Percentiles rank a stretch among this genome's conserved stretches.
These are phyloP conservation scores for Monosporascus sp. DNA, from an alignment of 2,329 filamentous ascomycete genomes.

Conservation along the genomic window DNA sequence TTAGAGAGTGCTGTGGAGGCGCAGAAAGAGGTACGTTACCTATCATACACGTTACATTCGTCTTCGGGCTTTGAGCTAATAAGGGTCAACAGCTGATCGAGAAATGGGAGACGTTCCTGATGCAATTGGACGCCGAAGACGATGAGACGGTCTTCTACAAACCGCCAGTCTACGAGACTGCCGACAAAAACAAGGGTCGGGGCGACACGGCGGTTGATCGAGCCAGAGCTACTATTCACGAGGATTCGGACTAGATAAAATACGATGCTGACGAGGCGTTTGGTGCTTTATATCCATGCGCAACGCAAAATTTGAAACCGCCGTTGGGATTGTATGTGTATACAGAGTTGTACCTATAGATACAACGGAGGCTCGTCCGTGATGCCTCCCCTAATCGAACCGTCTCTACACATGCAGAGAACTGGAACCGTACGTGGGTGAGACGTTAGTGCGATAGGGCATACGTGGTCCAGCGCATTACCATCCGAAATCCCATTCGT, in stretches of 20 bases:
- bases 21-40: slow-evolving; percentile 80
- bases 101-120: slow-evolving; percentile 96
- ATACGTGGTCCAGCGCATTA: too few relatives aligned
- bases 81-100: slow-evolving; percentile 55
- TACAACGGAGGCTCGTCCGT: slow-evolving; percentile 5
- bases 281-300: slow-evolving; percentile 10
- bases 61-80: slow-evolving; percentile 15
- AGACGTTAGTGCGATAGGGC: too few relatives aligned
- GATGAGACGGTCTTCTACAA: slow-evolving; percentile 67
- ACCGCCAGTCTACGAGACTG: slow-evolving; percentile 51
- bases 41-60: neutral
- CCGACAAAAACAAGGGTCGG: slow-evolving; percentile 39
- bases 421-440: too few relatives aligned
- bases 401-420: too few relatives aligned
- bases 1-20: slow-evolving; percentile 95
- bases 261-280: neutral
- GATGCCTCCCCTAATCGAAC: slow-evolving; percentile 5
- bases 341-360: slow-evolving; percentile 27
- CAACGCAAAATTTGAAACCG: neutral
- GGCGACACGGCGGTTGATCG: slow-evolving; percentile 58
- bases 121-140: slow-evolving; percentile 92
- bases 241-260: slow-evolving; percentile 51
- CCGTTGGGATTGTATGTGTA: slow-evolving; percentile 10
- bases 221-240: slow-evolving; percentile 53
- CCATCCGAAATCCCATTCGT: too few relatives aligned